Percentiles rank a stretch among this genome's conserved stretches.
phyloP scores from a whole-genome alignment of 2,329 filamentous ascomycete genomes.

The Claviceps sp. region DNA sequence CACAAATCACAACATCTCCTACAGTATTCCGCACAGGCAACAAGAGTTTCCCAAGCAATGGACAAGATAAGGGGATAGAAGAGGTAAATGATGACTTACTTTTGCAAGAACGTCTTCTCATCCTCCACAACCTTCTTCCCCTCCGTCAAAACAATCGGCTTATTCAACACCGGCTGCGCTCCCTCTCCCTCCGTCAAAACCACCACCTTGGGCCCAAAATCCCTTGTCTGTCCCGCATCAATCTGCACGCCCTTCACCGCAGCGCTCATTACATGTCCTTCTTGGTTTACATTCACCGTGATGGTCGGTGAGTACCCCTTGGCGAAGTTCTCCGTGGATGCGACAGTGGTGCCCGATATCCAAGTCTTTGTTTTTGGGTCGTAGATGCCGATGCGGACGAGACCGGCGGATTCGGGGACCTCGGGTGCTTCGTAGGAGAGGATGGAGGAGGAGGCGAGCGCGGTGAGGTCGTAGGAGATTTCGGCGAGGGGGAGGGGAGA shows the following conservation, averaged over 20 bases:
- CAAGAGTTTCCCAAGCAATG: neutral
- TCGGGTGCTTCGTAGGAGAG: slow-evolving; percentile 44
- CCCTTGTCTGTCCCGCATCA: slow-evolving; percentile 50
- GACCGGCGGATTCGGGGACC: slow-evolving; percentile 27
- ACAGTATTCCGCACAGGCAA: too few relatives aligned
- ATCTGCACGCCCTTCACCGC: slow-evolving; percentile 42
- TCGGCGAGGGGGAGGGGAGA: slow-evolving; percentile 37
- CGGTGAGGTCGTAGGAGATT: slow-evolving; percentile 38
- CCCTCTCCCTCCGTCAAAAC: slow-evolving; percentile 35
- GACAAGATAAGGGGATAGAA: neutral
- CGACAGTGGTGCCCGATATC: slow-evolving; percentile 41
- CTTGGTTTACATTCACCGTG: slow-evolving; percentile 34
- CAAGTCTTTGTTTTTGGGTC: slow-evolving; percentile 32
- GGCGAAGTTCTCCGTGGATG: slow-evolving; percentile 41
- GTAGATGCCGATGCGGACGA: slow-evolving; percentile 46
- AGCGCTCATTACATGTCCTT: slow-evolving; percentile 34
- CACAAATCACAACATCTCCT: too few relatives aligned
- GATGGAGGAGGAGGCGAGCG: slow-evolving; percentile 31
- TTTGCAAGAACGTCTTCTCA: slow-evolving; percentile 54
- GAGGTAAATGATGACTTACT: slow-evolving; percentile 31
- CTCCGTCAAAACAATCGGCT: slow-evolving; percentile 48
- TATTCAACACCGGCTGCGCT: slow-evolving; percentile 46
- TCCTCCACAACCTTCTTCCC: slow-evolving; percentile 41
- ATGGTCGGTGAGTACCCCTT: slow-evolving; percentile 49
- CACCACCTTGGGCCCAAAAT: slow-evolving; percentile 48